These are phyloP conservation scores for Pythium vanterpoolii DNA, from an alignment of 352 stramenopile species.

Conservation along the genomic window DNA sequence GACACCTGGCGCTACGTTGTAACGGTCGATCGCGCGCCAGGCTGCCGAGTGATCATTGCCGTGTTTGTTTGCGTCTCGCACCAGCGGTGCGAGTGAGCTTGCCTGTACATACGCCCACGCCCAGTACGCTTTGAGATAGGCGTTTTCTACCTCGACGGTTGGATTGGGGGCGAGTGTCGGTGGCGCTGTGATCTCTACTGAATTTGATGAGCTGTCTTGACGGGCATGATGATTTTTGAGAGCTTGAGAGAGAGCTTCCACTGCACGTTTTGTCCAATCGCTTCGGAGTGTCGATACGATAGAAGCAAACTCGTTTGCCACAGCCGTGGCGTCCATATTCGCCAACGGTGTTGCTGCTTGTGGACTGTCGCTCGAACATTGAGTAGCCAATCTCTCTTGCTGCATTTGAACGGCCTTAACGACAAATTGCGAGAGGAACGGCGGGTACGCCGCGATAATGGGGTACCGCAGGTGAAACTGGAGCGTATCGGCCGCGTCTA, in stretches of 20 bases:
- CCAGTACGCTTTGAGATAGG: not conserved
- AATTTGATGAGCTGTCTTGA: not conserved
- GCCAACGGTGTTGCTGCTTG: not conserved
- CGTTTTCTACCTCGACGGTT: not conserved
- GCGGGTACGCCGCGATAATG: slow-evolving; percentile 35
- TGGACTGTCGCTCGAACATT: not conserved
- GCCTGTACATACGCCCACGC: not conserved
- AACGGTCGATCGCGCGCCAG: not conserved
- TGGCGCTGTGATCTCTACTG: not conserved
- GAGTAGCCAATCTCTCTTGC: not conserved
- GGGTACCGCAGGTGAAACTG: slow-evolving; percentile 37
- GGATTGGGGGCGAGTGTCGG: not conserved
- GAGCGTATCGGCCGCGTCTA: slow-evolving; percentile 34
- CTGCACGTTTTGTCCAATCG: not conserved
- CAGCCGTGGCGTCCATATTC: not conserved
- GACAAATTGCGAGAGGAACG: slow-evolving; percentile 50
- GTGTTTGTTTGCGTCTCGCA: not conserved
- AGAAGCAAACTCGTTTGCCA: slow-evolving; percentile 2
- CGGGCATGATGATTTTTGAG: not conserved
- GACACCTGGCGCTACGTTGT: slow-evolving; percentile 29
- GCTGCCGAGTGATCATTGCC: not conserved
- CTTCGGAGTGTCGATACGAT: not conserved
- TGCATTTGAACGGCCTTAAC: slow-evolving; percentile 35
- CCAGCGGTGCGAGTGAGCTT: not conserved
- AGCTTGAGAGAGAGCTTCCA: not conserved